Base-by-base conservation (phyloP, 257 asterid genomes). In the Ballota nigra region DNA sequence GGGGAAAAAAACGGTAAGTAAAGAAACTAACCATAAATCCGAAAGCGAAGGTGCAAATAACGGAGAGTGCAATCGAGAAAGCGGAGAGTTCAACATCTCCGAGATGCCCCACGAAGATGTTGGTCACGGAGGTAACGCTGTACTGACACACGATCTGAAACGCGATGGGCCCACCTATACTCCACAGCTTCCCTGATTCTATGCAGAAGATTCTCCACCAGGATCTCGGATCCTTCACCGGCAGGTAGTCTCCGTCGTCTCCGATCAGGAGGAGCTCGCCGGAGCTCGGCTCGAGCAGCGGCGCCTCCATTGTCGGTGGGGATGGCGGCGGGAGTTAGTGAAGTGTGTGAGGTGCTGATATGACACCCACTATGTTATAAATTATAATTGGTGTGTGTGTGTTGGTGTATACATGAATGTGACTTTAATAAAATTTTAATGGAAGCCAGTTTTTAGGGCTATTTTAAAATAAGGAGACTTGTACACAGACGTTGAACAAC, bases 41-140 rank as follows among this genome's bases (percentile, higher is more conserved):
- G 64, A 86, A 87, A 24, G 92, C 66, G 84, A 91, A 84, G 52
- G 87, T 88, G 38, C 78, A 66, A 65, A 90, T 78, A 63, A 87
- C 92, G 2, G 90, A 87, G 68, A 80, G 75, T 0, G 96, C 89
- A 73, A 91, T 88, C 0, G 96, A 83, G 63, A 88, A 78, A 12
- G 97, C 87, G 4, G 92, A 79, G 74, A 91, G 97, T 63, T 91
- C 83, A 57, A 86, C 15, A 68, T 88, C 88, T 12, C 97, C 96
- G 47, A 88, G 82, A 52, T 91, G 97, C 2, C 97, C 97, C 55
- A 86, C 96, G 79, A 87, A 91, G 36, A 91, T 74, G 58, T 77
- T 82, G 18, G 95, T 77, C 10, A 86, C 84, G 8, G 89, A 60
- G 69, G 49, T 71, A 22, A 52, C 79, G 16, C 84, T 86, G 58